These are phyloP conservation scores for Diphasiastrum complanatum DNA, from an alignment of 83 land plant species.

Conservation along the genomic window DNA sequence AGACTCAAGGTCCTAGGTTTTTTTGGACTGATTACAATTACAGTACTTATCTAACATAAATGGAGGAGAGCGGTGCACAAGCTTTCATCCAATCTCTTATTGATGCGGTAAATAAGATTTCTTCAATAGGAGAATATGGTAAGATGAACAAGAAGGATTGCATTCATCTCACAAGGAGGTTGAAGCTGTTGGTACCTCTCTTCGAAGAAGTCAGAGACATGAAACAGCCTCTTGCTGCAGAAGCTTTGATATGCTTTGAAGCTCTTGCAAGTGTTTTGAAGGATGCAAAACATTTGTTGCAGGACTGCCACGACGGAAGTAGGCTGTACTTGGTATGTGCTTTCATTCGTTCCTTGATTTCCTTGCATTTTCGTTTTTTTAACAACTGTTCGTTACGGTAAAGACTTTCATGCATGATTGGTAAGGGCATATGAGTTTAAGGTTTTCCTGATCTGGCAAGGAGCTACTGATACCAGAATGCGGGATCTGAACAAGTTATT, in stretches of 20 bases:
- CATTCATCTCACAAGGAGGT: background rate
- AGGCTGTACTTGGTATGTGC: slow-evolving; percentile 1
- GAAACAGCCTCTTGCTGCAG: background rate
- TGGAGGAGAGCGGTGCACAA: background rate
- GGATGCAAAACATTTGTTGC: background rate
- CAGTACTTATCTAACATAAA: too few relatives aligned
- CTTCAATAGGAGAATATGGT: slow-evolving; percentile 1
- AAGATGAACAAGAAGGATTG: slow-evolving; percentile 1
- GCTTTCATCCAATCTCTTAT: background rate
- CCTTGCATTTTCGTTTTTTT: too few relatives aligned
- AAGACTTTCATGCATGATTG: too few relatives aligned
- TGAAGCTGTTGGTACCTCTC: slow-evolving; percentile 10
- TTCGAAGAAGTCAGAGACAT: slow-evolving; percentile 7
- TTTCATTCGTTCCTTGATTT: too few relatives aligned
- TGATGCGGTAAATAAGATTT: slow-evolving; percentile 1
- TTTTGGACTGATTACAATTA: too few relatives aligned
- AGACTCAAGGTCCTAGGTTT: too few relatives aligned
- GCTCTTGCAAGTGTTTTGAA: background rate
- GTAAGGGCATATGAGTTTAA: too few relatives aligned
- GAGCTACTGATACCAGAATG: too few relatives aligned
- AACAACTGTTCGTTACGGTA: too few relatives aligned
- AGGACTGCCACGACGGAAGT: slow-evolving; percentile 10
- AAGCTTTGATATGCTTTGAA: background rate
- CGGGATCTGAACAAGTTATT: too few relatives aligned
- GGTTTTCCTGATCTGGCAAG: too few relatives aligned